Conservation (phyloP, 2,329 filamentous ascomycete species). For the Talaromyces verruculosus region DNA sequence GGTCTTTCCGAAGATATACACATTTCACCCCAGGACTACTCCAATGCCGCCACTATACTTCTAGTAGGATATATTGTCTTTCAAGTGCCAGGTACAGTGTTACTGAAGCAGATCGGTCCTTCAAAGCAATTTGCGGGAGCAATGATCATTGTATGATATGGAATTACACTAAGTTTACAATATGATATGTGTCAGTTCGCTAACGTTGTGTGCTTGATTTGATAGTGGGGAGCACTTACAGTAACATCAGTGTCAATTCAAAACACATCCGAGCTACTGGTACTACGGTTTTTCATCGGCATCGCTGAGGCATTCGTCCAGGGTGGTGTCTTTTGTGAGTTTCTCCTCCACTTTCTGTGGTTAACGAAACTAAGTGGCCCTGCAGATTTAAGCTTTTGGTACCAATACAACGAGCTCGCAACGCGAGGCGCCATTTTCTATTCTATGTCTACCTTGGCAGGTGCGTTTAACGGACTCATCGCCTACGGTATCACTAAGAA, state of each 20-base stretch:
- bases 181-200: not conserved
- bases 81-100: too few species aligned
- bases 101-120: too few species aligned
- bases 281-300: not conserved
- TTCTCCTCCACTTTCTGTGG: too few species aligned
- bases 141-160: not conserved
- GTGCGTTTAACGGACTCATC: constrained; percentile 25
- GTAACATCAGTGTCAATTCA: not conserved
- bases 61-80: too few species aligned
- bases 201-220: not conserved
- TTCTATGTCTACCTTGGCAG: constrained; percentile 24
- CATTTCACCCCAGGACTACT: too few species aligned
- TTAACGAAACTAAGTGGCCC: not conserved
- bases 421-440: constrained; percentile 25
- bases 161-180: not conserved
- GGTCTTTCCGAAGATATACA: too few species aligned
- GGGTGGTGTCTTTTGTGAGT: not conserved
- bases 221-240: not conserved
- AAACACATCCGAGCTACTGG: not conserved
- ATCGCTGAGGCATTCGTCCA: not conserved
- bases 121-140: not conserved
- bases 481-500: constrained; percentile 23
- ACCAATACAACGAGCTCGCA: constrained; percentile 20
- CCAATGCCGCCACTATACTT: too few species aligned
- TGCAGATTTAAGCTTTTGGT: constrained; percentile 7